Base-by-base conservation (phyloP, 768 basidiomycete genomes). In the Agaricus bisporus region DNA sequence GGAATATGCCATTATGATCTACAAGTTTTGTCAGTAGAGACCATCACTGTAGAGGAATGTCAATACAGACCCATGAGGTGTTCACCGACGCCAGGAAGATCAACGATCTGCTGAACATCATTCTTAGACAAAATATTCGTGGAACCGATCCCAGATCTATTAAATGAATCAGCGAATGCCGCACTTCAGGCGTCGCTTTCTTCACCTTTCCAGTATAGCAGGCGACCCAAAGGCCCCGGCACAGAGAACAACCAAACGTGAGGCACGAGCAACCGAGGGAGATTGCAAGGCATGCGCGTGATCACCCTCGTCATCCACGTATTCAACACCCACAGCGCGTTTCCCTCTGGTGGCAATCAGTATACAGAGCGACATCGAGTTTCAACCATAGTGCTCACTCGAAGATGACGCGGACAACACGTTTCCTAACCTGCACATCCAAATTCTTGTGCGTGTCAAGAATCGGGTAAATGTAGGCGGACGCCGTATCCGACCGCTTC, bases 1-100 rank as follows among this genome's bases (percentile, higher is more conserved):
- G 14, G 55, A 70, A 63, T 2, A 66, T 56, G 26, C 68, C 38
- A 54, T 69, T 72, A 55, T 78, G 78, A 56, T 78, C 78, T 79
- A 26, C 25, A 44, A 7, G 51, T 46, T 25, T 18, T 41, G 39
- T 32, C 1, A 18, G 32, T 18, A 38, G n/a, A n/a, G 25, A 32
- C 25, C 2, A 17, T 15, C 38, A 9, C 32, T n/a, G n/a, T 28
- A 17, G 11, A 39, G 14, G 20, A n/a, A 32, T 12, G 37, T 22
- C 4, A 22, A 20, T 12, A 49, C 62, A 41, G 48, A 77, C 81
- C 82, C 58, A 76, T 72, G 48, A 79, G 82, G 57, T 88, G 79
- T 62, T 86, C 83, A 9, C 90, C 89, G 0, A 94, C 89, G 14
- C 84, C 85, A 1, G 87, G 86, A 11, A 91, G 76, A 49, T 88